Evolutionary conservation across 768 basidiomycete species (phyloP).

Genomic region (Pulveroboletus sp.): DNA sequence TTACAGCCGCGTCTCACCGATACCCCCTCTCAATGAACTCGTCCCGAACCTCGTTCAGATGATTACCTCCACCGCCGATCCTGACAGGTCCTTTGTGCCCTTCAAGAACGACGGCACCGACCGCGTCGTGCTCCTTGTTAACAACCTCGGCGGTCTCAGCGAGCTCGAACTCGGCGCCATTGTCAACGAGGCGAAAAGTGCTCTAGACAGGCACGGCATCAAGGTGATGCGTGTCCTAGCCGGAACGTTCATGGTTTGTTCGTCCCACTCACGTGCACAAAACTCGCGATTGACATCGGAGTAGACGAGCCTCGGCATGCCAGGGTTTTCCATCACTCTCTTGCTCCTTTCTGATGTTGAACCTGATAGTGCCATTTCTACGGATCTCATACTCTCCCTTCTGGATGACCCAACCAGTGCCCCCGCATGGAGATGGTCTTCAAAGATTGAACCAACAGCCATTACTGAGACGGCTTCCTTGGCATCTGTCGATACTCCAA

Average conservation of each 20-base stretch:
- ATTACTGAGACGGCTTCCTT: conserved; percentile 11
- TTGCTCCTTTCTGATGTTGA: conserved; percentile 59
- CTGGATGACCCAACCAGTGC: conserved; percentile 64
- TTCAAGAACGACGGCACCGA: conserved; percentile 61
- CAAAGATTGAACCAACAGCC: conserved; percentile 38
- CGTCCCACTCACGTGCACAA: neutral
- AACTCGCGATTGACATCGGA: neutral
- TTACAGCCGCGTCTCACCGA: conserved; percentile 58
- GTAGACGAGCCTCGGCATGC: conserved; percentile 89
- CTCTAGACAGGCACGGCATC: conserved; percentile 53
- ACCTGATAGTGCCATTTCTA: conserved; percentile 35
- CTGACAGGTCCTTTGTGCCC: conserved; percentile 72
- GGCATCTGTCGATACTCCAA: conserved; percentile 7
- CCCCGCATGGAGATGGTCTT: conserved; percentile 85
- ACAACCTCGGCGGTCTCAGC: conserved; percentile 84
- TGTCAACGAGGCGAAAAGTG: conserved; percentile 53
- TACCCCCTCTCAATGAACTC: conserved; percentile 67
- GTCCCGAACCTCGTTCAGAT: conserved; percentile 66
- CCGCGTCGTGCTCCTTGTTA: conserved; percentile 73
- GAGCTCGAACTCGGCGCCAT: conserved; percentile 76
- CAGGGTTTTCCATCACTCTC: conserved; percentile 83
- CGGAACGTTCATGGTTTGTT: conserved; percentile 81
- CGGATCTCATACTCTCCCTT: conserved; percentile 52
- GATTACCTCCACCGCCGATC: conserved; percentile 66
- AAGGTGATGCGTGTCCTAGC: conserved; percentile 58